Evolutionary conservation across 306 rosid genomes (phyloP).

Genomic region (Castanea mollissima): DNA sequence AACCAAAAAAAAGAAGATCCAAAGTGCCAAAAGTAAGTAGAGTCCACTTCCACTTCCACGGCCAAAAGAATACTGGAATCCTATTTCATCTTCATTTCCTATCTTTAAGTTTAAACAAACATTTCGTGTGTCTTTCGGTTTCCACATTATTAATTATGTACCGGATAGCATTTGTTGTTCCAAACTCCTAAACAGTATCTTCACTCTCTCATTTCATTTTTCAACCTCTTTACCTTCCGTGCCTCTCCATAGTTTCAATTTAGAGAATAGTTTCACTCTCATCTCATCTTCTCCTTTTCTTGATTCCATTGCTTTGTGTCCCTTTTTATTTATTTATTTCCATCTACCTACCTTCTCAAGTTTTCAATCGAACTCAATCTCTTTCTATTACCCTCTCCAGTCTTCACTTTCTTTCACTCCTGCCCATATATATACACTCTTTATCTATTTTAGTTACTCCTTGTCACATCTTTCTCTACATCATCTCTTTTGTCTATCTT

Average conservation of each 20-base stretch:
- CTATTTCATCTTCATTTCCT: neutral
- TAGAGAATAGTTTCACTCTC: too few relatives aligned
- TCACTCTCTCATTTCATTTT: constrained; percentile 3
- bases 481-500: too few relatives aligned
- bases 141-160: neutral
- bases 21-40: constrained; percentile 21
- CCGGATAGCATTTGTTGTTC: neutral
- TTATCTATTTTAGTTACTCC: too few relatives aligned
- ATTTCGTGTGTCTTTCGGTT: neutral
- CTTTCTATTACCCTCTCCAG: constrained; percentile 2
- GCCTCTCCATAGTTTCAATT: too few relatives aligned
- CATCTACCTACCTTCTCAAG: neutral
- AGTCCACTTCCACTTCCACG: neutral
- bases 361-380: neutral
- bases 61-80: constrained; percentile 7
- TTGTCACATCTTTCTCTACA: too few relatives aligned
- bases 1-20: constrained; percentile 22
- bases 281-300: too few relatives aligned
- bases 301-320: too few relatives aligned
- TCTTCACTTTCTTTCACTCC: constrained; percentile 6
- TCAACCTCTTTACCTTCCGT: neutral
- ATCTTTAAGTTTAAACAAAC: neutral
- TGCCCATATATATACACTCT: too few relatives aligned
- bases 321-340: too few relatives aligned
- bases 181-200: neutral